phyloP scores from a whole-genome alignment of 148 eudicot genomes.

The Fagopyrum homotropicum region DNA sequence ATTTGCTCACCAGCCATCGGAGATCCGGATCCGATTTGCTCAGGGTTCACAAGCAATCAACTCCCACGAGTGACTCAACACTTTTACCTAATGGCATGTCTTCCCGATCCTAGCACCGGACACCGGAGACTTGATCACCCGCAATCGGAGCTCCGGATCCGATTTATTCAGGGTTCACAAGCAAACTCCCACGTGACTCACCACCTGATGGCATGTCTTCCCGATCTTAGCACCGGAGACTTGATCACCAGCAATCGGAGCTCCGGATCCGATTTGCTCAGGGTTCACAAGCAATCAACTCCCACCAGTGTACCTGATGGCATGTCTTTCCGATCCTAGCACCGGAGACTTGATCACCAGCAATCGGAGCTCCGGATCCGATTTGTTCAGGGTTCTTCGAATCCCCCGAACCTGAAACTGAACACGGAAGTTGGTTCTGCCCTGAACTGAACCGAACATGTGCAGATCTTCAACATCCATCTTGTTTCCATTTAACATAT shows the following conservation, averaged over 20 bases:
- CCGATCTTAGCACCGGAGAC: neutral
- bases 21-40: too few relatives aligned
- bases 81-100: too few relatives aligned
- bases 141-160: too few relatives aligned
- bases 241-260: neutral
- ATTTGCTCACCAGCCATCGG: too few relatives aligned
- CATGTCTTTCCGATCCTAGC: slow-evolving; percentile 5
- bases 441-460: too few relatives aligned
- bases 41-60: neutral
- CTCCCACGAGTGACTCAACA: too few relatives aligned
- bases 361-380: neutral
- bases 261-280: neutral
- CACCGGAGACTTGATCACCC: too few relatives aligned
- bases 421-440: too few relatives aligned
- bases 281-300: neutral
- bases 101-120: too few relatives aligned
- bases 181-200: too few relatives aligned
- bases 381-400: neutral
- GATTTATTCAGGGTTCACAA: neutral
- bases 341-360: neutral
- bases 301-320: slow-evolving; percentile 12
- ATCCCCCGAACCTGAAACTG: neutral
- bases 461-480: too few relatives aligned
- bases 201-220: slow-evolving; percentile 17
- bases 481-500: too few relatives aligned